Evolutionary conservation across 2,329 filamentous ascomycete species (phyloP).

Genomic region (Cercospora sp.): DNA sequence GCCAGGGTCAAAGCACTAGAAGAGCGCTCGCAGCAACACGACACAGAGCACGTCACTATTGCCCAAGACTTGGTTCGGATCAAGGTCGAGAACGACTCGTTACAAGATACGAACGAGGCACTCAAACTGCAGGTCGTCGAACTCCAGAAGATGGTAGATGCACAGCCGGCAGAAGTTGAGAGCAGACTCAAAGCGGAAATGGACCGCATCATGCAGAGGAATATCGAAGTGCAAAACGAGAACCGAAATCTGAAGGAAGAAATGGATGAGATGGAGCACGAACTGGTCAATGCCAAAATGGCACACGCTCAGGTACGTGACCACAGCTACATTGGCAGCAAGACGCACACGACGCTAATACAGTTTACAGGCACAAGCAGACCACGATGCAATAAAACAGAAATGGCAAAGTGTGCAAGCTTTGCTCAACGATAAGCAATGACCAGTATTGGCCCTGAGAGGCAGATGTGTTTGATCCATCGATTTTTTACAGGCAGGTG

Average conservation of each 20-base stretch:
- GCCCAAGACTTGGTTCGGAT: slow-evolving; percentile 88
- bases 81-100: slow-evolving; percentile 89
- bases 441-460: background rate
- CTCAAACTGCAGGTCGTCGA: slow-evolving; percentile 82
- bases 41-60: slow-evolving; percentile 85
- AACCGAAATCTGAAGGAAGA: slow-evolving; percentile 87
- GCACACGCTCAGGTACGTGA: slow-evolving; percentile 81
- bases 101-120: slow-evolving; percentile 86
- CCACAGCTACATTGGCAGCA: background rate
- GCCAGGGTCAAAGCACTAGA: slow-evolving; percentile 80
- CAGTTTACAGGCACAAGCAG: slow-evolving; percentile 46
- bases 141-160: slow-evolving; percentile 81
- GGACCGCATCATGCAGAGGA: slow-evolving; percentile 87
- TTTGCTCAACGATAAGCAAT: slow-evolving; percentile 41
- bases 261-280: slow-evolving; percentile 86
- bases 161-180: slow-evolving; percentile 86
- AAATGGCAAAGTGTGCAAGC: slow-evolving; percentile 51
- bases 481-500: background rate
- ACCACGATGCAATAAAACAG: slow-evolving; percentile 51
- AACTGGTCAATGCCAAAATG: slow-evolving; percentile 92
- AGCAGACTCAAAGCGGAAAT: slow-evolving; percentile 75
- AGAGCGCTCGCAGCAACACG: slow-evolving; percentile 81
- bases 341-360: slow-evolving; percentile 17
- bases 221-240: slow-evolving; percentile 90
- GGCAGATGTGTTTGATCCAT: background rate